Base-by-base conservation (phyloP, 1,284 basidiomycete species). In the Ganoderma lucidum region DNA sequence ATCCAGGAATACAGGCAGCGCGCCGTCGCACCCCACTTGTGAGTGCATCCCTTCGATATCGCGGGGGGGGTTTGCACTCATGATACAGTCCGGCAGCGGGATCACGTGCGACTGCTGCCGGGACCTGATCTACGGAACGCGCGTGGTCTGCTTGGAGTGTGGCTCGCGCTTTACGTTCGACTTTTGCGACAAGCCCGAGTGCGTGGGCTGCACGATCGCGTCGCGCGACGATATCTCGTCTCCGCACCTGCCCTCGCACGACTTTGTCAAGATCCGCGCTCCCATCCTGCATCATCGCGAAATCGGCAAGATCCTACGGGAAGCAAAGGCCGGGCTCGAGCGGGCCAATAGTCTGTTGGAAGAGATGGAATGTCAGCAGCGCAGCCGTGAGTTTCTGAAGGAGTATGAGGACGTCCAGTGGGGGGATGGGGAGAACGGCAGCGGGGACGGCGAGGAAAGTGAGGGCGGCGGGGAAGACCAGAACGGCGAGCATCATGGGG, bases 181-280 rank as follows among this genome's bases (percentile, higher is more conserved):
- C 64, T 73, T 78, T 56, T 76, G 74, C 69, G 74, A 76, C 28
- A 69, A 71, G 28, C 77, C 75, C 1, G 66, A 30, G 10, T 73
- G 72, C 61, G 19, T 63, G 28, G 56, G 62, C 5, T 58, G 56
- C n/a, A 41, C 17, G 19, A 41, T 64, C 59, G 37, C 51, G 19
- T 37, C 42, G 3, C 72, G 76, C 12, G 71, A 73, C 19, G 72
- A 76, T 64, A 51, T 76, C 61, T 51, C 68, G 28, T 63, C 64
- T 17, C 71, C 75, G 5, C 79, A 81, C 59, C 62, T 71, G 2
- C 75, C 76, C 12, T 72, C 75, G 10, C 80, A 80, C 65, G 75
- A 79, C 61, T 55, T 80, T n/a, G 67, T 78, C 64, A 80, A 80
- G 58, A 69, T 80, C 14, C 76, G 77, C 15, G 71, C 75, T 10